phyloP scores from a whole-genome alignment of 2,329 filamentous ascomycete genomes.

The Fusarium sp. region DNA sequence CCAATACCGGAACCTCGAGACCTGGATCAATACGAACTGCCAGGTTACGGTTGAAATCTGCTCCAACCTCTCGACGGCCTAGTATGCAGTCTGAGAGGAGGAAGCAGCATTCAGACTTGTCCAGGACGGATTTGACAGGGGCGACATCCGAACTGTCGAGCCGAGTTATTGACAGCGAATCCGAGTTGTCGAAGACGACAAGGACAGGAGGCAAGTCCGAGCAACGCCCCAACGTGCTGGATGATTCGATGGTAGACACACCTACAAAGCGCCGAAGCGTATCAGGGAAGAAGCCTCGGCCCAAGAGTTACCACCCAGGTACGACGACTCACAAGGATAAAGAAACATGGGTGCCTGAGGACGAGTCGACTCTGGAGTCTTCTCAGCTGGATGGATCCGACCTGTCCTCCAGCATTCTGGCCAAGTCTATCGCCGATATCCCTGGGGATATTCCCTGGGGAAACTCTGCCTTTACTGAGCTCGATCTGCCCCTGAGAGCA shows the following conservation, averaged over 20 bases:
- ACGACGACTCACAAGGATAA: slow-evolving; percentile 43
- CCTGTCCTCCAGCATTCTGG: slow-evolving; percentile 52
- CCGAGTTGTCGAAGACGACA: slow-evolving; percentile 37
- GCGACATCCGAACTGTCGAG: slow-evolving; percentile 26
- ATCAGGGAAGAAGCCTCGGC: slow-evolving; percentile 42
- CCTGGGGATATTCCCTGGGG: slow-evolving; percentile 71
- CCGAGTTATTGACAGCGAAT: slow-evolving; percentile 24
- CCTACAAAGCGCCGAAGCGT: slow-evolving; percentile 52
- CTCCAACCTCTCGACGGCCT: slow-evolving; percentile 39
- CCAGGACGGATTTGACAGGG: slow-evolving; percentile 24
- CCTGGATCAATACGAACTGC: slow-evolving; percentile 36
- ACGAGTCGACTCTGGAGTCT: slow-evolving; percentile 43
- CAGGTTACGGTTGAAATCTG: slow-evolving; percentile 45
- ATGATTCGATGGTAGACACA: slow-evolving; percentile 54
- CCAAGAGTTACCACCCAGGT: slow-evolving; percentile 39
- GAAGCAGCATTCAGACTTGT: slow-evolving; percentile 28
- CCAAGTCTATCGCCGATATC: slow-evolving; percentile 68
- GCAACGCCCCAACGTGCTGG: slow-evolving; percentile 38
- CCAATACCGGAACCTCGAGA: slow-evolving; percentile 36
- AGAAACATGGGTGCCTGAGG: slow-evolving; percentile 46
- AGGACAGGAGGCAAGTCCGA: slow-evolving; percentile 16
- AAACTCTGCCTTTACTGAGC: slow-evolving; percentile 74
- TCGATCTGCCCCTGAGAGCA: slow-evolving; percentile 63
- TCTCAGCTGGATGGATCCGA: slow-evolving; percentile 47
- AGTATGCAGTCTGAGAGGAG: slow-evolving; percentile 45